These are phyloP conservation scores for Ophiocytium majus DNA, from an alignment of 352 stramenopile genomes.

Conservation along the genomic window DNA sequence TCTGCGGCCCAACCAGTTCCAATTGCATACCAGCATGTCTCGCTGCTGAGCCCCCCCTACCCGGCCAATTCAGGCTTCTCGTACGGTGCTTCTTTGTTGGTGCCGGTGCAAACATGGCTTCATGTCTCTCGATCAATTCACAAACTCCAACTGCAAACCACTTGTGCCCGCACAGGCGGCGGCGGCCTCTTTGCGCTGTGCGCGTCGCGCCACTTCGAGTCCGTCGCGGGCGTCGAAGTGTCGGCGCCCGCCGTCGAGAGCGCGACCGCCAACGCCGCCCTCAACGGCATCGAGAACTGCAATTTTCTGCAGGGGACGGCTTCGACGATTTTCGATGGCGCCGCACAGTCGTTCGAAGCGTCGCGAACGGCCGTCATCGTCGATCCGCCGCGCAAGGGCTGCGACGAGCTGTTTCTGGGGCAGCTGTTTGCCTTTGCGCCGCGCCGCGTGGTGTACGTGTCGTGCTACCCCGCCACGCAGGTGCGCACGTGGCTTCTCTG, in stretches of 20 bases:
- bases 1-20: too few relatives aligned
- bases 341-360: slow-evolving; percentile 55
- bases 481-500: too few relatives aligned
- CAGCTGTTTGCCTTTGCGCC: slow-evolving; percentile 73
- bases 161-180: slow-evolving; percentile 53
- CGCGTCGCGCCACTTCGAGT: slow-evolving; percentile 66
- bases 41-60: too few relatives aligned
- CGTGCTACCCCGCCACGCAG: slow-evolving; percentile 71
- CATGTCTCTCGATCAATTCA: too few relatives aligned
- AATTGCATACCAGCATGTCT: too few relatives aligned
- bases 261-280: slow-evolving; percentile 67
- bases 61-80: too few relatives aligned
- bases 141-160: too few relatives aligned
- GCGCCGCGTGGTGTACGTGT: slow-evolving; percentile 75
- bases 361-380: slow-evolving; percentile 72
- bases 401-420: slow-evolving; percentile 71
- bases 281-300: slow-evolving; percentile 71
- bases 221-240: slow-evolving; percentile 74
- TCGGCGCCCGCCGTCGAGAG: slow-evolving; percentile 70
- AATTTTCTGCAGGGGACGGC: slow-evolving; percentile 69
- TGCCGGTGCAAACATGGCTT: too few relatives aligned
- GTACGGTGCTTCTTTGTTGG: too few relatives aligned
- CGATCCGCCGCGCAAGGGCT: slow-evolving; percentile 73
- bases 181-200: slow-evolving; percentile 72
- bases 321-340: slow-evolving; percentile 70